These are phyloP conservation scores for Eutrema yunnanense DNA, from an alignment of 345 rosid genomes.

Conservation along the genomic window DNA sequence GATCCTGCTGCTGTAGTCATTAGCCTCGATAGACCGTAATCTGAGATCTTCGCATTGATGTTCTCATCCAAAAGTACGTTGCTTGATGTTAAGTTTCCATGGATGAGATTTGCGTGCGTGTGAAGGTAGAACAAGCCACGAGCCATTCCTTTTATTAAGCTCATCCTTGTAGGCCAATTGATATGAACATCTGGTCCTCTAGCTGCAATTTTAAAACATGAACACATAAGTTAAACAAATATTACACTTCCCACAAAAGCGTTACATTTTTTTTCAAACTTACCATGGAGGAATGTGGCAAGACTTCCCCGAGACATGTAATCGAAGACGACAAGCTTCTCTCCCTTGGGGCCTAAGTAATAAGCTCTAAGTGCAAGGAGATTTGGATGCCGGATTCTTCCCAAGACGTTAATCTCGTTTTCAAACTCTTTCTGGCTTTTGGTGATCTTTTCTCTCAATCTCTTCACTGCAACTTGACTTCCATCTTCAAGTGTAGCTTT, in stretches of 20 bases:
- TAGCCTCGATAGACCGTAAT: constrained; percentile 68
- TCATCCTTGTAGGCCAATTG: constrained; percentile 79
- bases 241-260: neutral
- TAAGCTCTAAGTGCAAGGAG: constrained; percentile 82
- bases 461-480: constrained; percentile 83
- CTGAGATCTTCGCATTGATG: constrained; percentile 52
- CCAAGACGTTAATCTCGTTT: constrained; percentile 57
- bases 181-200: constrained; percentile 66
- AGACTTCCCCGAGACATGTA: constrained; percentile 91
- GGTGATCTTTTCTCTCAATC: constrained; percentile 82
- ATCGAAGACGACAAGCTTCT: constrained; percentile 92
- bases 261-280: neutral
- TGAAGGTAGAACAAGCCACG: constrained; percentile 71
- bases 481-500: constrained; percentile 96
- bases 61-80: constrained; percentile 62
- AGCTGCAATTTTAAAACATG: constrained; percentile 41
- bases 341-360: constrained; percentile 93
- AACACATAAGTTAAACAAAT: neutral
- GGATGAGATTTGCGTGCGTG: constrained; percentile 60
- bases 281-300: constrained; percentile 84
- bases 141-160: constrained; percentile 54
- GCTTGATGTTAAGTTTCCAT: constrained; percentile 84
- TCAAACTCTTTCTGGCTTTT: constrained; percentile 83
- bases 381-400: constrained; percentile 76
- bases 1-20: constrained; percentile 73